Percentiles rank a stretch among this genome's conserved stretches.
phyloP scores from a whole-genome alignment of 371 early-diverging fungal genomes.

The Smittium mucronatum region DNA sequence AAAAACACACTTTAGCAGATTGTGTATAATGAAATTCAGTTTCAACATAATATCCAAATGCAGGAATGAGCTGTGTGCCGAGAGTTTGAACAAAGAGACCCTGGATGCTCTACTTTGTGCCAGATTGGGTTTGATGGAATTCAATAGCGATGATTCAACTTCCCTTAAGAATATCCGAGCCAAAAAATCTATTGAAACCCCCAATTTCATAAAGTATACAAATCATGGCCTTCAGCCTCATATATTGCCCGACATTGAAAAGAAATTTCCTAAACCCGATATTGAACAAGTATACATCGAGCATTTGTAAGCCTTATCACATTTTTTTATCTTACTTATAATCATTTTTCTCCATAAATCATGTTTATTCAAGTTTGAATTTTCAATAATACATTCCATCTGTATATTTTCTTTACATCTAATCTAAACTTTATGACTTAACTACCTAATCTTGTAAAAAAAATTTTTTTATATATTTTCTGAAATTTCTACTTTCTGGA shows the following conservation, averaged over 20 bases:
- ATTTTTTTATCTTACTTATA: background rate
- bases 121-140: background rate
- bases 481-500: no score
- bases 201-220: constrained; percentile 55
- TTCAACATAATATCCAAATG: background rate
- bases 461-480: no score
- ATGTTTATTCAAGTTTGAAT: background rate
- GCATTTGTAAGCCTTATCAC: constrained; percentile 17
- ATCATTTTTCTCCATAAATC: background rate
- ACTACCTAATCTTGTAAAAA: no score
- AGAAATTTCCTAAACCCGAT: constrained; percentile 15
- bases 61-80: background rate
- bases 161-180: background rate
- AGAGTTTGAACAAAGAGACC: background rate
- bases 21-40: background rate
- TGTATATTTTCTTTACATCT: background rate
- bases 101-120: background rate
- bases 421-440: no score
- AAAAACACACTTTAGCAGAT: no score
- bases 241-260: constrained; percentile 44
- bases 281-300: constrained; percentile 24
- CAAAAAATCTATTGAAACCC: constrained; percentile 37
- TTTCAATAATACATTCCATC: no score
- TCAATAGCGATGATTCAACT: background rate
- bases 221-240: constrained; percentile 61